These are phyloP conservation scores for Nelumbo lutea DNA, from an alignment of 164 flowering plant species.

Conservation along the genomic window DNA sequence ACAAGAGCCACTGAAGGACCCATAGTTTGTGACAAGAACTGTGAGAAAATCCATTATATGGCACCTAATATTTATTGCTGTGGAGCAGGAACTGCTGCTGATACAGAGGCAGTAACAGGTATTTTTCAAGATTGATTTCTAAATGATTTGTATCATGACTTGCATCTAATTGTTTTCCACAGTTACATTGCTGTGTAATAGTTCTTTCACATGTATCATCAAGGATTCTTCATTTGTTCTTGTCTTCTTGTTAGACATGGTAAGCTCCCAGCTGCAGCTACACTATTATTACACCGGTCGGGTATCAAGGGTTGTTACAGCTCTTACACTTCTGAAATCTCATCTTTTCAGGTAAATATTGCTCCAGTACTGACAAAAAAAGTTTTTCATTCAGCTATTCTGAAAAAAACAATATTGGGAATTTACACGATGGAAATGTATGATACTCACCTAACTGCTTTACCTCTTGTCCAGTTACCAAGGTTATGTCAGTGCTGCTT, in stretches of 20 bases:
- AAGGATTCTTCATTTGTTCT: background rate
- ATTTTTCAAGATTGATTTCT: constrained; percentile 8
- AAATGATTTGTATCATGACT: background rate
- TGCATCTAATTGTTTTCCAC: background rate
- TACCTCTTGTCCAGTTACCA: constrained; percentile 55
- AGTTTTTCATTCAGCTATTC: background rate
- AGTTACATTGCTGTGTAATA: background rate
- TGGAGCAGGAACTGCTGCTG: constrained; percentile 98
- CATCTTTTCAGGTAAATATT: constrained; percentile 77
- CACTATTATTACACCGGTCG: constrained; percentile 89
- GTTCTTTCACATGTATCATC: background rate
- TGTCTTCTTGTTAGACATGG: constrained; percentile 57
- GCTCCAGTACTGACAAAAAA: no score
- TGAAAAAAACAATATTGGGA: background rate
- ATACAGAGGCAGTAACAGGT: constrained; percentile 98
- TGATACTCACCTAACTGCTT: background rate
- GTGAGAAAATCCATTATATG: constrained; percentile 97
- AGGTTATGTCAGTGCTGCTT: constrained; percentile 88
- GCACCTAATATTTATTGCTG: constrained; percentile 98
- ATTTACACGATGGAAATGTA: background rate
- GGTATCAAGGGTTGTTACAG: constrained; percentile 87
- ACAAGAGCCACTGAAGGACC: constrained; percentile 97
- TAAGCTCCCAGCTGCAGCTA: constrained; percentile 88
- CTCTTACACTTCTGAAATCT: constrained; percentile 75
- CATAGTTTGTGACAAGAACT: constrained; percentile 87